phyloP scores from a whole-genome alignment of 345 rosid genomes.

The Mercurialis annua region DNA sequence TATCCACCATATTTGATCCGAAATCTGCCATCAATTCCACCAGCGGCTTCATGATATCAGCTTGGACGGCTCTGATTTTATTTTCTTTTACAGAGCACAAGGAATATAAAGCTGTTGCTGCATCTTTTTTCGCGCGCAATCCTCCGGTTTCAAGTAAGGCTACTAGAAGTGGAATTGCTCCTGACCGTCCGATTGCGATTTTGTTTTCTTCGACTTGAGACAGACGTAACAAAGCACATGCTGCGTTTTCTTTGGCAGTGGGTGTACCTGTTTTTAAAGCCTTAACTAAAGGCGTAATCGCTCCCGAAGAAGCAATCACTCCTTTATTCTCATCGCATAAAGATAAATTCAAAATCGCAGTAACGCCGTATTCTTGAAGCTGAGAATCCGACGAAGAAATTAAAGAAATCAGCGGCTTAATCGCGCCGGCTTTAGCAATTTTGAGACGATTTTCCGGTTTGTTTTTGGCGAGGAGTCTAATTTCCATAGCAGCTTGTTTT shows the following conservation, averaged over 20 bases:
- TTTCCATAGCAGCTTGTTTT: conserved; percentile 96
- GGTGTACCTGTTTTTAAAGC: conserved; percentile 70
- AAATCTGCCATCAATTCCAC: conserved; percentile 96
- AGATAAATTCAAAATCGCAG: conserved; percentile 84
- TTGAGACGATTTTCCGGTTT: conserved; percentile 76
- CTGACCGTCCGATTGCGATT: conserved; percentile 80
- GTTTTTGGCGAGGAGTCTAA: conserved; percentile 86
- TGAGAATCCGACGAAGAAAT: conserved; percentile 66
- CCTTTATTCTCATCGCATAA: conserved; percentile 92
- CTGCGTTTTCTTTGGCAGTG: conserved; percentile 83
- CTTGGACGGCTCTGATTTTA: conserved; percentile 72
- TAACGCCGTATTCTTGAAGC: conserved; percentile 91
- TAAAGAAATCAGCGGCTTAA: conserved; percentile 65
- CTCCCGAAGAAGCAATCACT: conserved; percentile 69
- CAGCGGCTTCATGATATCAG: conserved; percentile 75
- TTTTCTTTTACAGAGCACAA: conserved; percentile 78
- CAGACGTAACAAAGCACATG: conserved; percentile 83
- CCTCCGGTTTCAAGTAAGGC: conserved; percentile 64
- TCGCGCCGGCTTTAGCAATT: conserved; percentile 82
- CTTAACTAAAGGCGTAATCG: conserved; percentile 74
- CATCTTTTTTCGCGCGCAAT: conserved; percentile 83
- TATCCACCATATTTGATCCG: conserved; percentile 93
- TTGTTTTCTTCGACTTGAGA: conserved; percentile 89
- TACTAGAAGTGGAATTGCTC: conserved; percentile 74
- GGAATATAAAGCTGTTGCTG: conserved; percentile 84